These are phyloP conservation scores for Gilbertella persicaria DNA, from an alignment of 371 early-diverging fungal genomes.

Conservation along the genomic window DNA sequence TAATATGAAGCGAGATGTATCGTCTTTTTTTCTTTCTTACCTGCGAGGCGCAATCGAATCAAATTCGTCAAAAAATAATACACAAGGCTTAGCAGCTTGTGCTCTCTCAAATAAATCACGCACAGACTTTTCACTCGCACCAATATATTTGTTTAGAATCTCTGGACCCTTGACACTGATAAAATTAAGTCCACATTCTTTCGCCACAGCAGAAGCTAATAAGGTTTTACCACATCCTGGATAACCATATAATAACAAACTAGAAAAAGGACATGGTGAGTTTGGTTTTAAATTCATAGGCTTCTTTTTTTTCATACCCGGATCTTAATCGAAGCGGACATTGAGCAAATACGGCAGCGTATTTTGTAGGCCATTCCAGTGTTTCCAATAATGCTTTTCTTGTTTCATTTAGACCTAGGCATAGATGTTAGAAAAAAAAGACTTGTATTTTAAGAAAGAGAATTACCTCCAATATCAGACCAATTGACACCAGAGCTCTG, in stretches of 20 bases:
- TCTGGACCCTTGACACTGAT: conserved; percentile 97
- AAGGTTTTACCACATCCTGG: conserved; percentile 96
- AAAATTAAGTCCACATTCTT: conserved; percentile 92
- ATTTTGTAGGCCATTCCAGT: conserved; percentile 93
- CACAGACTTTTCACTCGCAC: conserved; percentile 87
- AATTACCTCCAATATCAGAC: conserved; percentile 84
- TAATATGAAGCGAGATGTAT: not conserved
- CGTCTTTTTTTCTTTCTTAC: conserved; percentile 24
- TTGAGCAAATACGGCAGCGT: conserved; percentile 84
- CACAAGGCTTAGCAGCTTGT: conserved; percentile 86
- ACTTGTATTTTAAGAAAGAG: not conserved
- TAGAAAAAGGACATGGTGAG: conserved; percentile 15
- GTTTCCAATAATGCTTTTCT: conserved; percentile 86
- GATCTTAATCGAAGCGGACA: conserved; percentile 88
- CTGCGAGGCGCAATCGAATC: conserved; percentile 92
- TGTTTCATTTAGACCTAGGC: conserved; percentile 76
- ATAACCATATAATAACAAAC: conserved; percentile 90
- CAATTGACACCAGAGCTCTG: conserved; percentile 80
- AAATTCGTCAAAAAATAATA: conserved; percentile 97
- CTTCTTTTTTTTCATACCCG: conserved; percentile 55
- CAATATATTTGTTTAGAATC: conserved; percentile 96
- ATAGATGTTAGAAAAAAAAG: not conserved
- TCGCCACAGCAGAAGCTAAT: conserved; percentile 92
- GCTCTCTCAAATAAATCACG: conserved; percentile 95
- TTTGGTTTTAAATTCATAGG: not conserved